Evolutionary conservation across 352 stramenopile genomes (phyloP).

Genomic region (Globisporangium radiosum): DNA sequence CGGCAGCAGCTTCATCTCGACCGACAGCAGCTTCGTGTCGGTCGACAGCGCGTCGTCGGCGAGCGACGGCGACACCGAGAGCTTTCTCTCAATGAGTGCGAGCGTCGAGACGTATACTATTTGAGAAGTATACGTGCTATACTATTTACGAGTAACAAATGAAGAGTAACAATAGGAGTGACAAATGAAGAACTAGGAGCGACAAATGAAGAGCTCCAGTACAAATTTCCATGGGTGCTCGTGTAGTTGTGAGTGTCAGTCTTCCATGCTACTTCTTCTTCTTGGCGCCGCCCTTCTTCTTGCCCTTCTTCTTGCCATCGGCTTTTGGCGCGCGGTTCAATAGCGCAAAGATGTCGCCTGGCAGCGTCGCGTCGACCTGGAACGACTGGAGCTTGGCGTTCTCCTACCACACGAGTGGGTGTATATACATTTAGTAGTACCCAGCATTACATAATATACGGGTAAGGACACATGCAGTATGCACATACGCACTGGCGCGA

Average conservation of each 20-base stretch:
- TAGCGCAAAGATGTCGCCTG: conserved; percentile 57
- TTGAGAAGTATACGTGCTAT: conserved; percentile 18
- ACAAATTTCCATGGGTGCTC: no score
- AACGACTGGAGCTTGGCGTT: conserved; percentile 67
- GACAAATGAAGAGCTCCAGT: no score
- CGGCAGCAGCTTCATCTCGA: conserved; percentile 7
- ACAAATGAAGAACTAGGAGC: no score
- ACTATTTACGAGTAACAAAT: no score
- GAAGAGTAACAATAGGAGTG: no score
- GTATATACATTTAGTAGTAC: neutral
- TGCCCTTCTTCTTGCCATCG: conserved; percentile 75
- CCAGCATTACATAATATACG: neutral
- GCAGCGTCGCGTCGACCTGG: conserved; percentile 68
- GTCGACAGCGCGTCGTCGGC: conserved; percentile 2
- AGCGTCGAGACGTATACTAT: conserved; percentile 56
- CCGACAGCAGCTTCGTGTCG: conserved; percentile 3
- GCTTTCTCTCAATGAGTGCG: neutral
- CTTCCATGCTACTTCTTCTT: conserved; percentile 43
- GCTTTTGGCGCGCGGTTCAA: conserved; percentile 65
- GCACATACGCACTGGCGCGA: conserved; percentile 28
- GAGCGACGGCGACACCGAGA: neutral
- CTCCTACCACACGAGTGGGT: conserved; percentile 17
- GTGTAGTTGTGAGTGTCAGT: no score
- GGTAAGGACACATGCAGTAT: neutral
- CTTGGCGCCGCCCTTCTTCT: conserved; percentile 60